These are phyloP conservation scores for Blastocrithidia nonstop DNA, from an alignment of 208 protist genomes.

Conservation along the genomic window DNA sequence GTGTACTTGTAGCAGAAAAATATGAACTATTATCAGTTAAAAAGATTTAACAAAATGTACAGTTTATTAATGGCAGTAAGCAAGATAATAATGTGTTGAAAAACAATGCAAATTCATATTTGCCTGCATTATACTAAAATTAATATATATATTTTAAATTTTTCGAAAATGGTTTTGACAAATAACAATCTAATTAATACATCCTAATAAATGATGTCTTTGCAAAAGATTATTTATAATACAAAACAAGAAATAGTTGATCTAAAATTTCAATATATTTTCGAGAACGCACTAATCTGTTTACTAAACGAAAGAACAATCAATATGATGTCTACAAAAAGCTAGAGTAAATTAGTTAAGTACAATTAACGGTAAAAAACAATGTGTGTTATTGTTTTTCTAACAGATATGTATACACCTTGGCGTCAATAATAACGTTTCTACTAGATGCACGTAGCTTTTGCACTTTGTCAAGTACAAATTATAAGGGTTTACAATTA, in stretches of 20 bases:
- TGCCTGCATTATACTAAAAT: neutral
- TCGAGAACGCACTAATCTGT: no score
- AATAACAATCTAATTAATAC: conserved; percentile 4
- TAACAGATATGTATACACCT: conserved; percentile 41
- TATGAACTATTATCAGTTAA: neutral
- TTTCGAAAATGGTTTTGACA: conserved; percentile 7
- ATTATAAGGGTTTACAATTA: conserved; percentile 9
- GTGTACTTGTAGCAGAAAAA: neutral
- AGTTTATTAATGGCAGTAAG: neutral
- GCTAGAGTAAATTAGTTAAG: no score
- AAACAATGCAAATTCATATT: neutral
- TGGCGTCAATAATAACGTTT: conserved; percentile 38
- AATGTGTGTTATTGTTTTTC: conserved; percentile 5
- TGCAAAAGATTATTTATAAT: no score
- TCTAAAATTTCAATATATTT: no score
- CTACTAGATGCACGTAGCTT: conserved; percentile 7
- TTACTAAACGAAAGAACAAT: no score
- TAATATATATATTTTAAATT: neutral
- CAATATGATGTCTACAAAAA: no score
- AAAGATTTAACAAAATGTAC: neutral
- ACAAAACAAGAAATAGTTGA: no score
- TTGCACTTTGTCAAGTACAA: conserved; percentile 12
- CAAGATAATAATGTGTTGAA: neutral
- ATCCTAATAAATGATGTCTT: no score
- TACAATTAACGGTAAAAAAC: no score